Evolutionary conservation across 306 rosid species (phyloP), one percentile per base, ranked within the genome.

Genomic region (Prunus armeniaca): DNA sequence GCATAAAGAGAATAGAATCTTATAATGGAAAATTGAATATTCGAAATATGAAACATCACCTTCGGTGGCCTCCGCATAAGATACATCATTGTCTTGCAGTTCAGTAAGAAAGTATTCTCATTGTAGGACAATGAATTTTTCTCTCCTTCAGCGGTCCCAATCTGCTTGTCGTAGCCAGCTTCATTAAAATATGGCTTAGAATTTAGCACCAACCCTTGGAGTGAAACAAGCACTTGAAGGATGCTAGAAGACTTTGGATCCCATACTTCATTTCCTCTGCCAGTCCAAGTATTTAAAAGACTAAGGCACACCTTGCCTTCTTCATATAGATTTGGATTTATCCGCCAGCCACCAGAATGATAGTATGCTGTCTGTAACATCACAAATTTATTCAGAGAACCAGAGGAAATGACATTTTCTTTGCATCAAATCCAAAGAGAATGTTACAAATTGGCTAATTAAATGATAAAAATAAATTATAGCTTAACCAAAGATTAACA

Each of bases 211-310:
- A 96, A 80, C 20, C 99, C 99, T 80, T 96, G 99, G 65, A 96
- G 93, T 41, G 99, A 96, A 87, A 96, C 99, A 27, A 96, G 91
- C 77, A 96, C 93, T 88, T 96, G 99, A 78, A 96, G 97, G 80
- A 96, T 96, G 87, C 99, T 96, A 50, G 99, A 96, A 55, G 99
- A 96, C 82, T 91, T 87, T 58, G 98, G 82, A 91, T 96, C 98
- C 99, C 99, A 96, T 17, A 96, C 98, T 92, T 96, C 99, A 86
- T 92, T 96, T 80, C 99, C 99, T 88, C 87, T 87, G 74, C 99
- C 99, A 30, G 97, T 91, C 99, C 99, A 96, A 65, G 99, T 96
- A 83, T 96, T 96, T 72, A 96, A 84, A 85, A 96, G 99, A 88
- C 99, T 96, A 74, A 96, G 97, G 69, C 99, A 96, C 79, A 96